These are phyloP conservation scores for Aegilops longissima DNA, from an alignment of 176 grass and related monocot species.

Conservation along the genomic window DNA sequence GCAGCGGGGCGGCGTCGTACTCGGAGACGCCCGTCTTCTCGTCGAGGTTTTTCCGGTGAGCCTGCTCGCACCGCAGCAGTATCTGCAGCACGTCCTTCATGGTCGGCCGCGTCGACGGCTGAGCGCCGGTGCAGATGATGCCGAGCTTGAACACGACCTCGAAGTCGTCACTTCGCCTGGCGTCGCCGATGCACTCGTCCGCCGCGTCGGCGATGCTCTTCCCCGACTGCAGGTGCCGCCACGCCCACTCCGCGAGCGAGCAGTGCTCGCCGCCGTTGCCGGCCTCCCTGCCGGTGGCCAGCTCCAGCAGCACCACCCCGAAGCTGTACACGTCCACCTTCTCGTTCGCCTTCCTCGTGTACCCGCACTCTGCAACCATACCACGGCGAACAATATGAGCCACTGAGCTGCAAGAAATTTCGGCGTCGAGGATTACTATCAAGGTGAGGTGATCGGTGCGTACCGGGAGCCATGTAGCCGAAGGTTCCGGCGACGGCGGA, in stretches of 20 bases:
- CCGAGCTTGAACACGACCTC: slow-evolving; percentile 73
- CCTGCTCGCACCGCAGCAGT: slow-evolving; percentile 51
- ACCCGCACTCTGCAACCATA: slow-evolving; percentile 52
- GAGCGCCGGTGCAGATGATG: slow-evolving; percentile 54
- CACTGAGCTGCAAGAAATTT: neutral
- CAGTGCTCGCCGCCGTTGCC: slow-evolving; percentile 58
- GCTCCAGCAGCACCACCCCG: slow-evolving; percentile 86
- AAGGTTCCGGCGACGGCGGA: slow-evolving; percentile 67
- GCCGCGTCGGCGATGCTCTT: slow-evolving; percentile 42
- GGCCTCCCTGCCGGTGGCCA: slow-evolving; percentile 82
- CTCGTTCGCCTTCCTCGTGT: slow-evolving; percentile 79
- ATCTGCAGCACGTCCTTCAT: slow-evolving; percentile 80
- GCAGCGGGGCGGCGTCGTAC: slow-evolving; percentile 48
- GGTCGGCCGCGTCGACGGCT: slow-evolving; percentile 51
- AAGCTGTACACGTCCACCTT: slow-evolving; percentile 97
- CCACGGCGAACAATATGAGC: neutral
- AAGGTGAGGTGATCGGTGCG: neutral
- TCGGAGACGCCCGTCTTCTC: neutral
- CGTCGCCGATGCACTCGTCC: slow-evolving; percentile 45
- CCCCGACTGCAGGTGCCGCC: slow-evolving; percentile 58
- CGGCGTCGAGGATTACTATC: neutral
- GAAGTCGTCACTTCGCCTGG: slow-evolving; percentile 30
- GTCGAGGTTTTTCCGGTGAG: neutral
- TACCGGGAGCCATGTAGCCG: slow-evolving; percentile 98
- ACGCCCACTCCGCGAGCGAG: slow-evolving; percentile 75